phyloP scores from a whole-genome alignment of 2,329 filamentous ascomycete genomes.

The Fusarium sp. region DNA sequence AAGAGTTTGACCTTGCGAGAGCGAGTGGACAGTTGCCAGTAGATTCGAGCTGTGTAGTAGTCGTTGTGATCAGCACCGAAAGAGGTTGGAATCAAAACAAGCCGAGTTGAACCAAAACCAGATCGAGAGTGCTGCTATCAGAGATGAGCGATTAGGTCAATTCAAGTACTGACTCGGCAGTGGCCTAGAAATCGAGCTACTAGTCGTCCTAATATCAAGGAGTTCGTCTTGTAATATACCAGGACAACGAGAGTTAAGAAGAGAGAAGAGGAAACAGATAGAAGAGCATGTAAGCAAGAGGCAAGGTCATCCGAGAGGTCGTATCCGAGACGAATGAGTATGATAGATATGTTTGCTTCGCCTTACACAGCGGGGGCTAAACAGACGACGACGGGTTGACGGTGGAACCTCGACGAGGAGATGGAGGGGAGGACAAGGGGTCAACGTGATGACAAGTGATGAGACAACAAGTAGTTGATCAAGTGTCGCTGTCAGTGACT shows the following conservation, averaged over 20 bases:
- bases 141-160: slow-evolving; percentile 23
- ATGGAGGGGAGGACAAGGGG: slow-evolving; percentile 48
- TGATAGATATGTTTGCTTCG: slow-evolving; percentile 49
- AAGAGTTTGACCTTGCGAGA: slow-evolving; percentile 13
- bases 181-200: slow-evolving; percentile 14
- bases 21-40: slow-evolving; percentile 6
- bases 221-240: slow-evolving; percentile 26
- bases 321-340: slow-evolving; percentile 39
- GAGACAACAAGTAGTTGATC: slow-evolving; percentile 31
- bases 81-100: slow-evolving; percentile 7
- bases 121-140: not conserved
- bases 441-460: slow-evolving; percentile 42
- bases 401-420: slow-evolving; percentile 45
- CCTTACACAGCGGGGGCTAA: slow-evolving; percentile 48
- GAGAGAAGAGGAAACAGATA: slow-evolving; percentile 16
- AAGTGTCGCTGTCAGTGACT: not conserved
- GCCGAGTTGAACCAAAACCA: slow-evolving; percentile 1
- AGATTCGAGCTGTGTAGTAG: slow-evolving; percentile 10
- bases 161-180: slow-evolving; percentile 18
- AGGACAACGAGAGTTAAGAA: slow-evolving; percentile 13
- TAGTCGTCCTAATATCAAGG: slow-evolving; percentile 21
- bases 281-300: slow-evolving; percentile 20
- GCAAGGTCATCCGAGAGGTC: slow-evolving; percentile 20
- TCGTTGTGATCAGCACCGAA: slow-evolving; percentile 14
- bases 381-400: slow-evolving; percentile 47